Evolutionary conservation across 2,329 filamentous ascomycete genomes (phyloP), one percentile per base, ranked within the genome.

Genomic region (Nannizzia gypsea): DNA sequence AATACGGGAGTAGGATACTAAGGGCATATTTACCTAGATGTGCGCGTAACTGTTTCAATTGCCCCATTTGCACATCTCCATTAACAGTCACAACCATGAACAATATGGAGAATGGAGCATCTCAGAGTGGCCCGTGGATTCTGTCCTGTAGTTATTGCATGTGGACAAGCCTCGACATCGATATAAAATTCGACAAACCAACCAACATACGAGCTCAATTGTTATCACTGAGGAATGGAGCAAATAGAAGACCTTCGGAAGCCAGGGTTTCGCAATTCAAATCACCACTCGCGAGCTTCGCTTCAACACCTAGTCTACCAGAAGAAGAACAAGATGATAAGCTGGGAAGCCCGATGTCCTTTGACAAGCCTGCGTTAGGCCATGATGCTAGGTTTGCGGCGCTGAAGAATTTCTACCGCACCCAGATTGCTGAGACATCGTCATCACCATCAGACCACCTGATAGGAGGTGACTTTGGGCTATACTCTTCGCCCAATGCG

Each of bases 1-100:
- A 48, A 36, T 6, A n/a, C n/a, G 11, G 50, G 5, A 2, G 0
- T 5, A 58, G 24, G 42, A 42, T 42, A 15, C 26, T 50, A 17
- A 31, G 38, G 2, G 20, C 57, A 63, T n/a, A 31, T 42, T n/a
- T 38, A 50, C 60, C 22, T 59, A 92, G 90, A 70, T 96, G 93
- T 71, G 92, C 90, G 17, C 82, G 93, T 65, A 96, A 91, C 71
- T 99, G 93, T 74, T 97, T 93, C 77, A 89, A 95, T 70, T 99
- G 93, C 67, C 93, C 93, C 0, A 79, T 91, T 64, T 99, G 93
- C 72, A 85, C 89, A 28, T 85, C 90, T 0, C 88, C 90, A 11
- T 80, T 97, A 44, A 81, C 85, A 20, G 85, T 93, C 58, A 88
- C 84, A 58, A 84, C 85, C 20, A 75, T 91, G 62, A 87, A 90